Conservation (phyloP, 768 basidiomycete genomes). For the Boletus reticulatus region DNA sequence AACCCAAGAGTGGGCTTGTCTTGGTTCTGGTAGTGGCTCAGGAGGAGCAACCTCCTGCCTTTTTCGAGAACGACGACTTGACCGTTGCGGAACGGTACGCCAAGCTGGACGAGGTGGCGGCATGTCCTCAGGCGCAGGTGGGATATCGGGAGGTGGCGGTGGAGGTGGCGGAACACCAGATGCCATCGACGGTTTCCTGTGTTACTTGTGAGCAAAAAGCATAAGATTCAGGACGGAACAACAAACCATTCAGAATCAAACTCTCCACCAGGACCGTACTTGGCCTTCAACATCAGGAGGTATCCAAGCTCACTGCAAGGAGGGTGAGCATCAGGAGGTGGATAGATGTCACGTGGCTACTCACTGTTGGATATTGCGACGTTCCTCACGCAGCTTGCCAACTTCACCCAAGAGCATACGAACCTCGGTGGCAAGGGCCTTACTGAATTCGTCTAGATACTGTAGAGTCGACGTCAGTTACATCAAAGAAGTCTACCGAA, state of each 20-base stretch:
- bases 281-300: conserved; percentile 65
- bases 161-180: conserved; percentile 40
- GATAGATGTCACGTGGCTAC: conserved; percentile 26
- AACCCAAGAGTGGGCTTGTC: conserved; percentile 52
- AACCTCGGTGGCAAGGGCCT: conserved; percentile 78
- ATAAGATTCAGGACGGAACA: background rate
- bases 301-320: conserved; percentile 67
- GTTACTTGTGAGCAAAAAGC: background rate
- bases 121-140: conserved; percentile 43
- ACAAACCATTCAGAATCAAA: conserved; percentile 78
- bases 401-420: conserved; percentile 82
- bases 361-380: conserved; percentile 75
- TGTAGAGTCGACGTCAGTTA: conserved; percentile 24
- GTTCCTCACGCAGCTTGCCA: conserved; percentile 77
- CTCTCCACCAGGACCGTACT: conserved; percentile 83
- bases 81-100: conserved; percentile 48
- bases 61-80: conserved; percentile 44
- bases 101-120: conserved; percentile 55
- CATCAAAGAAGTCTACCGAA: conserved; percentile 1
- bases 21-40: conserved; percentile 36
- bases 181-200: conserved; percentile 46
- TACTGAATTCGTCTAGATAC: conserved; percentile 89
- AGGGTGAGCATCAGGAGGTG: conserved; percentile 3
- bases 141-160: conserved; percentile 44
- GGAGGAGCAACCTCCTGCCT: conserved; percentile 34